A percentile compares a stretch with the other conserved stretches of the same genome.
phyloP scores from a whole-genome alignment of 2,329 filamentous ascomycete species.

The Ceratocystis colombiana region DNA sequence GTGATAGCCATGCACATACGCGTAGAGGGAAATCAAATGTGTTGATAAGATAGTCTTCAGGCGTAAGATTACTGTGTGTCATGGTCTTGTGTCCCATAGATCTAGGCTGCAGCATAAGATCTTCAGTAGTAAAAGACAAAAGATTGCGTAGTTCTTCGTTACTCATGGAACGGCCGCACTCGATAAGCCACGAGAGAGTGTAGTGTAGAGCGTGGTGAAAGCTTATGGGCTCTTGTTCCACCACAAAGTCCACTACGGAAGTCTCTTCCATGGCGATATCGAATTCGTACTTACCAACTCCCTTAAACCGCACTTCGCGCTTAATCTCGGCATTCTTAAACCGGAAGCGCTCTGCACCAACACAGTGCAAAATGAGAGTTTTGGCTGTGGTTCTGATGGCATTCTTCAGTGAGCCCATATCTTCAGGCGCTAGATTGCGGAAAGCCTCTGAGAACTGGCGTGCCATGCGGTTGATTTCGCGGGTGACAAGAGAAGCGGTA shows the following conservation, averaged over 20 bases:
- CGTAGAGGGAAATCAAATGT: conserved; percentile 88
- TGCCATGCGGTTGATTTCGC: conserved; percentile 89
- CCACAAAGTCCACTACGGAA: conserved; percentile 71
- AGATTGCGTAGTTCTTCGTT: conserved; percentile 56
- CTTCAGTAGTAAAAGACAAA: conserved; percentile 60
- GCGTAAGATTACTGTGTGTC: conserved; percentile 44
- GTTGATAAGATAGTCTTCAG: conserved; percentile 73
- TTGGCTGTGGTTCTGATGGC: conserved; percentile 69
- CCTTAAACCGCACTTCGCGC: conserved; percentile 73
- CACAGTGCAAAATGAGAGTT: conserved; percentile 75
- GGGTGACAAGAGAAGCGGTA: conserved; percentile 82
- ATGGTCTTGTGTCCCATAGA: conserved; percentile 51
- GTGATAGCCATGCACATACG: conserved; percentile 90
- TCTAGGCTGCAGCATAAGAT: conserved; percentile 55
- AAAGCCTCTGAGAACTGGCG: conserved; percentile 83
- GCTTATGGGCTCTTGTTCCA: conserved; percentile 84
- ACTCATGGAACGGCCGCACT: conserved; percentile 69
- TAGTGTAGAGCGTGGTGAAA: conserved; percentile 97
- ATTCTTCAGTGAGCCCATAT: conserved; percentile 53
- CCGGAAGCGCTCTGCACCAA: conserved; percentile 75
- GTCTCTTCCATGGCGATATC: conserved; percentile 49
- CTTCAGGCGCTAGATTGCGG: conserved; percentile 54
- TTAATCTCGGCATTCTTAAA: conserved; percentile 85
- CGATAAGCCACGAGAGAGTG: conserved; percentile 88
- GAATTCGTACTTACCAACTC: conserved; percentile 68